Conservation (phyloP, 805 yeast genomes). For the Saturnispora besseyi region DNA sequence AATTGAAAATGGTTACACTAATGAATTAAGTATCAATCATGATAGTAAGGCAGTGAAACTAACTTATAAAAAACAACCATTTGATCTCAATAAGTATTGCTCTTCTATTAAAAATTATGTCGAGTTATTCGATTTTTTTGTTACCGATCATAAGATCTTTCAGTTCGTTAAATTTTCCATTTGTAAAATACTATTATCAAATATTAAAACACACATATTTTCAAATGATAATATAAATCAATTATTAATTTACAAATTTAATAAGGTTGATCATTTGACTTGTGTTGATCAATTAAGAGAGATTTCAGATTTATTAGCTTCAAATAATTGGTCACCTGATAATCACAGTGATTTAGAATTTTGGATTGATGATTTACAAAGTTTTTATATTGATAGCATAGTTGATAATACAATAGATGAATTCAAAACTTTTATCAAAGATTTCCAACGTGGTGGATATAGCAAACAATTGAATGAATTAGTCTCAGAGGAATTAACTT, state of each 20-base stretch:
- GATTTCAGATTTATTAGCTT: constrained; percentile 19
- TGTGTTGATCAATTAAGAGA: constrained; percentile 11
- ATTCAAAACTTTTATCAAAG: constrained; percentile 18
- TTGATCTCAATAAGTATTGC: constrained; percentile 6
- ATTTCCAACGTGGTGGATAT: constrained; percentile 11
- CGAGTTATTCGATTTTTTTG: constrained; percentile 18
- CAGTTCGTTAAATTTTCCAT: constrained; percentile 14
- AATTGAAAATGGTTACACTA: constrained; percentile 11
- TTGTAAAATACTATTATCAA: constrained; percentile 16
- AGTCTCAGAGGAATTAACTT: background rate
- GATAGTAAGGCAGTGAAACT: constrained; percentile 4
- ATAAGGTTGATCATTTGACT: constrained; percentile 4
- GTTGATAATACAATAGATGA: constrained; percentile 21
- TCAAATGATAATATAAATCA: constrained; percentile 20
- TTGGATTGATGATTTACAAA: constrained; percentile 27
- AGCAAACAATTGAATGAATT: constrained; percentile 8
- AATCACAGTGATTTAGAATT: constrained; percentile 27
- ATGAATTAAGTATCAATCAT: constrained; percentile 6
- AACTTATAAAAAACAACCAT: background rate
- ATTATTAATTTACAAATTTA: constrained; percentile 19
- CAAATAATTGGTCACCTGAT: constrained; percentile 24
- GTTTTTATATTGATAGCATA: constrained; percentile 23
- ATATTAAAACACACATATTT: constrained; percentile 20
- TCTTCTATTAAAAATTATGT: constrained; percentile 18
- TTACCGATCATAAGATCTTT: constrained; percentile 11